Conservation (phyloP, 257 asterid genomes). For the Plectranthus barbatus region DNA sequence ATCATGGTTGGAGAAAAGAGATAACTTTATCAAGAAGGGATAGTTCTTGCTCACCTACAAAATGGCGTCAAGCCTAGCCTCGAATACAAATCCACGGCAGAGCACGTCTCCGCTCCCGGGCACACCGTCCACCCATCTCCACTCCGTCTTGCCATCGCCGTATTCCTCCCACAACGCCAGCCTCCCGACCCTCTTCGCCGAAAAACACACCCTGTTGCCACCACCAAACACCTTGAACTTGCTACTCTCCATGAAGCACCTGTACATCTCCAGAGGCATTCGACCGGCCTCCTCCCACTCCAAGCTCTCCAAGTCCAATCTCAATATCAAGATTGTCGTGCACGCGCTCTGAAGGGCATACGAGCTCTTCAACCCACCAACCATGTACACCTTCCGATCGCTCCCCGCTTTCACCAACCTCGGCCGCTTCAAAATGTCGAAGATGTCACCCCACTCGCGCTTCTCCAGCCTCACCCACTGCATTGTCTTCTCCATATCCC, state of each 20-base stretch:
- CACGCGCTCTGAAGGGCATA: constrained; percentile 68
- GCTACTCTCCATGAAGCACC: constrained; percentile 69
- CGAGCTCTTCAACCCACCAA: constrained; percentile 76
- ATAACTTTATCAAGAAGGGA: constrained; percentile 12
- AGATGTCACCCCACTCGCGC: constrained; percentile 90
- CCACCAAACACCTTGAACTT: constrained; percentile 98
- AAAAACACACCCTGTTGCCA: constrained; percentile 72
- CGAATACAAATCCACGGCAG: constrained; percentile 70
- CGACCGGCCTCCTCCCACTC: constrained; percentile 96
- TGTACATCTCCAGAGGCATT: constrained; percentile 84
- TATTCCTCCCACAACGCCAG: constrained; percentile 79
- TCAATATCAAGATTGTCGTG: constrained; percentile 73
- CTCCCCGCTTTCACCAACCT: constrained; percentile 60
- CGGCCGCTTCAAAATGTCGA: constrained; percentile 73
- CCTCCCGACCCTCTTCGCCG: constrained; percentile 80
- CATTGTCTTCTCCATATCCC: constrained; percentile 40
- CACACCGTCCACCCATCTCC: constrained; percentile 82
- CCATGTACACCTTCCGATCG: constrained; percentile 60
- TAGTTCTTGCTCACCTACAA: constrained; percentile 26
- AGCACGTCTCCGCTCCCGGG: constrained; percentile 91
- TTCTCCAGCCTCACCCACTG: constrained; percentile 73
- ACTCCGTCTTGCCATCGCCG: constrained; percentile 48
- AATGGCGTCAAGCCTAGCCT: constrained; percentile 59
- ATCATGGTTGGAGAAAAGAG: background rate
- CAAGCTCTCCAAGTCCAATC: constrained; percentile 76